Evolutionary conservation across 2,329 filamentous ascomycete genomes (phyloP).

Genomic region (Alternaria angustiovoidea): DNA sequence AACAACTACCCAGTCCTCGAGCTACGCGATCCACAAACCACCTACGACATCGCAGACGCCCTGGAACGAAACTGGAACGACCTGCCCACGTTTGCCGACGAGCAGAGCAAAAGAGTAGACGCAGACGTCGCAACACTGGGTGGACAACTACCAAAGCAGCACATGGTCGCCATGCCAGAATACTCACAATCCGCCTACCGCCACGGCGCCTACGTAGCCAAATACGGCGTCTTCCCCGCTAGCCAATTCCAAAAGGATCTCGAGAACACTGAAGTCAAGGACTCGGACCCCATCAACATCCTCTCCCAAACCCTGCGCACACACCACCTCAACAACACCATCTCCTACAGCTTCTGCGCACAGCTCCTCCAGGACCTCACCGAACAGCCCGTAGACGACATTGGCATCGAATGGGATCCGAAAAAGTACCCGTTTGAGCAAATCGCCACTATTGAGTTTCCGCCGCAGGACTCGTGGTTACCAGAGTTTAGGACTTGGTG

Average conservation of each 20-base stretch:
- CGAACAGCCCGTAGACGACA: conserved; percentile 51
- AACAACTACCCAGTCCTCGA: conserved; percentile 60
- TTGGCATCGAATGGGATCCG: conserved; percentile 56
- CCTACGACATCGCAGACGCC: conserved; percentile 51
- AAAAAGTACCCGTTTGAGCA: conserved; percentile 60
- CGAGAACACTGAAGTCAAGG: conserved; percentile 44
- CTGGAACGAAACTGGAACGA: conserved; percentile 40
- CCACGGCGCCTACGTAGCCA: conserved; percentile 58
- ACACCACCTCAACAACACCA: conserved; percentile 28
- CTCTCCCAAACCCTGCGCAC: conserved; percentile 33
- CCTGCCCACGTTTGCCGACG: conserved; percentile 37
- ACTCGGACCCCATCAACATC: conserved; percentile 38
- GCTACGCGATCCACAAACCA: conserved; percentile 56
- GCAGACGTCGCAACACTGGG: conserved; percentile 38
- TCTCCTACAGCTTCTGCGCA: conserved; percentile 52
- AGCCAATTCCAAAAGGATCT: conserved; percentile 53
- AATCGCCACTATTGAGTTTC: conserved; percentile 54
- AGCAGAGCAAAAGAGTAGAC: conserved; percentile 55
- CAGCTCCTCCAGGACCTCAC: conserved; percentile 58
- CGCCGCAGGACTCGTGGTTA: conserved; percentile 52
- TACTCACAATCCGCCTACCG: conserved; percentile 60
- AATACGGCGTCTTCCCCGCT: conserved; percentile 57
- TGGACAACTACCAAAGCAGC: conserved; percentile 32
- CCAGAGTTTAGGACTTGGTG: conserved; percentile 53
- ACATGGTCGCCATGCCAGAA: conserved; percentile 45